These are phyloP conservation scores for Mucor circinelloides DNA, from an alignment of 371 early-diverging fungal genomes.

Conservation along the genomic window DNA sequence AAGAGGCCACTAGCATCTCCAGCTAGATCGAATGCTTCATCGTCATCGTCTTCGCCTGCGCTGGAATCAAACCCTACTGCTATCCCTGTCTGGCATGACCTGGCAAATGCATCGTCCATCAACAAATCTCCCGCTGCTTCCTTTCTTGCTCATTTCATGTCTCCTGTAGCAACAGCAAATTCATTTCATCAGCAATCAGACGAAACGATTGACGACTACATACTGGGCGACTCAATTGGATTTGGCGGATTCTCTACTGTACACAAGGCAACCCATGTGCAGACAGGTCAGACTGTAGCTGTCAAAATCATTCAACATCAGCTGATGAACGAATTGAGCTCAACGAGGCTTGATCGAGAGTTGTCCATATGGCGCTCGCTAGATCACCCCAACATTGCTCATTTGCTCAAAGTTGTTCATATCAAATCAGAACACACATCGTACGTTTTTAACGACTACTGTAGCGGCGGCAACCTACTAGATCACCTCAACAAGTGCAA, in stretches of 20 bases:
- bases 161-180: constrained; percentile 17
- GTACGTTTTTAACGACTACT: constrained; percentile 73
- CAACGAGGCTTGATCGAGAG: constrained; percentile 51
- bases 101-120: background rate
- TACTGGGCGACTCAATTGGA: constrained; percentile 61
- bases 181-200: background rate
- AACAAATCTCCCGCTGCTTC: constrained; percentile 62
- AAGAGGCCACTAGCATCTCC: background rate
- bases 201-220: constrained; percentile 62
- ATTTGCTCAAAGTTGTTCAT: constrained; percentile 64
- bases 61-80: background rate
- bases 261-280: constrained; percentile 52
- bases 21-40: background rate
- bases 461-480: constrained; percentile 59
- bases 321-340: constrained; percentile 12
- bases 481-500: constrained; percentile 24
- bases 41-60: background rate
- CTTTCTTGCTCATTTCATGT: constrained; percentile 57
- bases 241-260: constrained; percentile 72
- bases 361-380: constrained; percentile 72
- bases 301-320: constrained; percentile 58
- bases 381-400: constrained; percentile 69
- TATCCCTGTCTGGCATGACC: background rate
- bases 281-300: constrained; percentile 45
- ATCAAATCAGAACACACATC: constrained; percentile 42